Evolutionary conservation across 2,329 filamentous ascomycete species (phyloP).

Genomic region (Exutisphaerella laricina): DNA sequence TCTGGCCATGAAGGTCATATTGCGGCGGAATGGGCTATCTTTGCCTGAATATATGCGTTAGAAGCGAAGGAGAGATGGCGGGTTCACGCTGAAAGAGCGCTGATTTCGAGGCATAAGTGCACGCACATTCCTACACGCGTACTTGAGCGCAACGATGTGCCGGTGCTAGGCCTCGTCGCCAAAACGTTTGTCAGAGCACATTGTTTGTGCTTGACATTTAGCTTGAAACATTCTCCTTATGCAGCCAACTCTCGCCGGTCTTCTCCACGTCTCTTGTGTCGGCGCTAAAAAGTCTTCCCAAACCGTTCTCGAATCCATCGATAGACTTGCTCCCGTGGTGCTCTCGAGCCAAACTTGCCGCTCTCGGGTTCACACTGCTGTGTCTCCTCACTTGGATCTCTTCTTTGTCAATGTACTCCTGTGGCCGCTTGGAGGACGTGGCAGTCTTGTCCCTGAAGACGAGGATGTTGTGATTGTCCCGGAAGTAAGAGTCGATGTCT

Average conservation of each 20-base stretch:
- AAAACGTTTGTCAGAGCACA: too few relatives aligned
- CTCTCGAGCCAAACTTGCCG: conserved; percentile 20
- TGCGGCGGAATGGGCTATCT: conserved; percentile 23
- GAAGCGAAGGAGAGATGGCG: too few relatives aligned
- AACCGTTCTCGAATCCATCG: conserved; percentile 6
- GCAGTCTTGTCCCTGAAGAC: conserved; percentile 47
- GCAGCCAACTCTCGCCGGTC: conserved; percentile 7
- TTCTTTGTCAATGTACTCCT: conserved; percentile 46
- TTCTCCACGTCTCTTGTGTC: conserved; percentile 1
- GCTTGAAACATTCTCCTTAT: conserved; percentile 12
- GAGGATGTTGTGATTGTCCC: conserved; percentile 33
- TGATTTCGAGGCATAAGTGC: too few relatives aligned
- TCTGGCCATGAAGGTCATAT: conserved; percentile 22
- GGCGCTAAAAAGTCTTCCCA: background rate
- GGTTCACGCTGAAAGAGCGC: conserved; percentile 19
- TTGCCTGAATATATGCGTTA: too few relatives aligned
- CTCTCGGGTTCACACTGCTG: conserved; percentile 34
- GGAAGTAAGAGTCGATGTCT: conserved; percentile 31
- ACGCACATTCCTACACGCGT: too few relatives aligned
- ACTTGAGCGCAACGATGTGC: background rate
- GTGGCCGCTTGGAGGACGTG: conserved; percentile 41
- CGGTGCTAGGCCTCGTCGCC: background rate
- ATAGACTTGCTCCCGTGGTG: conserved; percentile 10
- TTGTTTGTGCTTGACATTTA: too few relatives aligned
- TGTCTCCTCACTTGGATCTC: conserved; percentile 33